Conservation (phyloP, 371 early-diverging fungal genomes). For the Mortierella sp. region DNA sequence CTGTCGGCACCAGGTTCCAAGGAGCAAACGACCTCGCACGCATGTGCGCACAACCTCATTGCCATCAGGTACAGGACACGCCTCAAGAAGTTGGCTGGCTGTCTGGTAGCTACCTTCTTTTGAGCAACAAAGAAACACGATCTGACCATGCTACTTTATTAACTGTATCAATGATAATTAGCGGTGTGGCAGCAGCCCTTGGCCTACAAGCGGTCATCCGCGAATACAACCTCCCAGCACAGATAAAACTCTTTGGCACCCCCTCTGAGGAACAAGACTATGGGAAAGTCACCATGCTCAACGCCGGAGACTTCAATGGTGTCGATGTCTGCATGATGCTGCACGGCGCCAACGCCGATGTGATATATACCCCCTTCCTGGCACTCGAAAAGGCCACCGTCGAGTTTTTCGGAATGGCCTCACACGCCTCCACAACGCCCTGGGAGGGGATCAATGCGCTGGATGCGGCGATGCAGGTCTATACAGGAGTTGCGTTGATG, state of each 20-base stretch:
- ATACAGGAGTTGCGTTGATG: conserved; percentile 73
- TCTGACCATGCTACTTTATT: neutral
- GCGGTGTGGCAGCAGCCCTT: conserved; percentile 76
- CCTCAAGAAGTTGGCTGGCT: too few species aligned
- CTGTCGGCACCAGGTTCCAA: conserved; percentile 3
- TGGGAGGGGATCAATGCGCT: conserved; percentile 87
- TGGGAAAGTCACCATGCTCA: conserved; percentile 80
- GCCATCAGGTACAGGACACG: conserved; percentile 44
- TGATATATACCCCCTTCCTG: conserved; percentile 46
- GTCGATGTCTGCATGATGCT: conserved; percentile 85
- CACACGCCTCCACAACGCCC: conserved; percentile 76
- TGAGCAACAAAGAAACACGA: neutral
- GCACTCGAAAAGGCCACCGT: conserved; percentile 66
- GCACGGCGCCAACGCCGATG: conserved; percentile 74
- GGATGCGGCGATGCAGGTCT: conserved; percentile 76
- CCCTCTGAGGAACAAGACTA: conserved; percentile 75
- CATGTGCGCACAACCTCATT: conserved; percentile 44
- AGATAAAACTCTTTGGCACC: conserved; percentile 82
- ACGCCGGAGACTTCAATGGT: conserved; percentile 72
- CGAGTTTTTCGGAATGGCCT: conserved; percentile 77
- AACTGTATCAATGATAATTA: conserved; percentile 40
- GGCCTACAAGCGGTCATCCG: conserved; percentile 70
- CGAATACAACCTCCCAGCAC: conserved; percentile 65
- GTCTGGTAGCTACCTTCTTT: neutral
- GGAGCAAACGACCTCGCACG: conserved; percentile 24